Evolutionary conservation across 768 basidiomycete species (phyloP).

Genomic region (Podaxis mareebaensis): DNA sequence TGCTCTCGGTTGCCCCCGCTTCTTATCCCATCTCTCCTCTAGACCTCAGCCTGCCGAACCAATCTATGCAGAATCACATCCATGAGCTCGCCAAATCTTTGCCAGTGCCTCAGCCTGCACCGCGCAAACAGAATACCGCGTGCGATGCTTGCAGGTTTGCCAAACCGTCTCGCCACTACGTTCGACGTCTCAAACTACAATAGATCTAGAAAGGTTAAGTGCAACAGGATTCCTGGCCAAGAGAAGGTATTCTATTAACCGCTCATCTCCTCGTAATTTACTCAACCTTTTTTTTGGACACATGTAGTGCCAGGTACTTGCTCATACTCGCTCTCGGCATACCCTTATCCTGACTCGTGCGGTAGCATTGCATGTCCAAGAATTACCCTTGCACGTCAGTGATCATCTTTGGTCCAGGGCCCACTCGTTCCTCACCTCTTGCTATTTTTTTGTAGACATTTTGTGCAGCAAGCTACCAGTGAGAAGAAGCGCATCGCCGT

Average conservation of each 20-base stretch:
- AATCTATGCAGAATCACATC: constrained; percentile 77
- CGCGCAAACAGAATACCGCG: constrained; percentile 89
- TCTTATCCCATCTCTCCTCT: constrained; percentile 20
- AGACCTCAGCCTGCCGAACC: constrained; percentile 66
- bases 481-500: constrained; percentile 74
- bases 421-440: neutral
- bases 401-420: constrained; percentile 13
- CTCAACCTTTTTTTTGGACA: constrained; percentile 1
- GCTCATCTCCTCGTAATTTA: constrained; percentile 19
- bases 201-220: constrained; percentile 88
- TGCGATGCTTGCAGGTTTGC: constrained; percentile 88
- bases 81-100: constrained; percentile 79
- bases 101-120: constrained; percentile 84
- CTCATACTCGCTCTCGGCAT: constrained; percentile 17
- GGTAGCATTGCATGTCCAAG: constrained; percentile 81
- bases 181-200: constrained; percentile 20
- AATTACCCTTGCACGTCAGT: constrained; percentile 90
- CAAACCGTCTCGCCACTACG: neutral
- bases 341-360: constrained; percentile 20
- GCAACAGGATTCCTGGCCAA: constrained; percentile 77
- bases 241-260: constrained; percentile 58
- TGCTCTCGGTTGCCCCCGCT: constrained; percentile 15
- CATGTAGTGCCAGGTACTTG: constrained; percentile 63
- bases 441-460: constrained; percentile 50
- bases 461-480: constrained; percentile 80